Percentiles rank a stretch among this genome's conserved stretches.
Conservation (phyloP, 257 asterid species). For the Coffea eugenioides region DNA sequence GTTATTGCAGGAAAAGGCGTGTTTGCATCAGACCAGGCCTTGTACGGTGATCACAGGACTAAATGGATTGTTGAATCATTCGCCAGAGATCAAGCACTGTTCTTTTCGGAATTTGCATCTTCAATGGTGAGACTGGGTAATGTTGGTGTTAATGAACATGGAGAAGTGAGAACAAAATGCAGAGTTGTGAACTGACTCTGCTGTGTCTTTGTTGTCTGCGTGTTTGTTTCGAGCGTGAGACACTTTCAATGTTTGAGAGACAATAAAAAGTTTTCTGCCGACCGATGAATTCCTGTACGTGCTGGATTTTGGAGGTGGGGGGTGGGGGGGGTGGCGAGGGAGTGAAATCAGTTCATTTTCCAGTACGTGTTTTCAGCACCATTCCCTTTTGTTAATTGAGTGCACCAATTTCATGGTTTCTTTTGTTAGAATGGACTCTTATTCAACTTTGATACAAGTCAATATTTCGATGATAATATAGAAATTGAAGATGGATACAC, state of each 20-base stretch:
- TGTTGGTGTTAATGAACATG: conserved; percentile 53
- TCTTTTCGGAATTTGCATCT: conserved; percentile 53
- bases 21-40: conserved; percentile 59
- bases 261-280: not conserved
- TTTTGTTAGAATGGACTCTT: too few relatives aligned
- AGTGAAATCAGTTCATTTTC: too few relatives aligned
- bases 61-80: conserved; percentile 55
- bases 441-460: not conserved
- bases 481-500: not conserved
- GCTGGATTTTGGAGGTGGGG: not conserved
- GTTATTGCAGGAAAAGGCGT: conserved; percentile 51
- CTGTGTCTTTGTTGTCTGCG: not conserved
- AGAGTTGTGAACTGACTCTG: conserved; percentile 44
- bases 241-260: not conserved
- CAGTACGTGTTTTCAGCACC: not conserved
- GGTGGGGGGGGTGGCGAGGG: not conserved
- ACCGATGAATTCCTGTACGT: not conserved
- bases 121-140: conserved; percentile 67
- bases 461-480: not conserved
- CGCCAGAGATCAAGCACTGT: conserved; percentile 46
- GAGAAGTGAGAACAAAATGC: conserved; percentile 61
- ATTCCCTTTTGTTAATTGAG: too few relatives aligned
- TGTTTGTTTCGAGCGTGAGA: not conserved
- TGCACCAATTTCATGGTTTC: not conserved
- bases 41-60: conserved; percentile 50